These are phyloP conservation scores for Arthrobotrys musiformis DNA, from an alignment of 2,329 filamentous ascomycete species.

Conservation along the genomic window DNA sequence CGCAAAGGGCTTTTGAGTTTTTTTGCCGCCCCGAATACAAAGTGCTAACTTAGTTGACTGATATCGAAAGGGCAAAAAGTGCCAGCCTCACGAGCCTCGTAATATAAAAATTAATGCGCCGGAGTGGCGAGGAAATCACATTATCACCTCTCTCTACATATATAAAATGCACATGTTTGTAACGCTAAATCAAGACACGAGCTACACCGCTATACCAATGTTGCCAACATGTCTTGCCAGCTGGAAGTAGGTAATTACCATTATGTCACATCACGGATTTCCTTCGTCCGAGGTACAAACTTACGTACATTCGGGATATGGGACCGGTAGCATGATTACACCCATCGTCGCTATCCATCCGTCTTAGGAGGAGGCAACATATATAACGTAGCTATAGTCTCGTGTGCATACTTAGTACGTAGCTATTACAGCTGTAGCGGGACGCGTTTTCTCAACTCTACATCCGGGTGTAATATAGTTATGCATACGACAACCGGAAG, in stretches of 20 bases:
- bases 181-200: too few species aligned
- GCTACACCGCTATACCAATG: neutral
- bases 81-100: neutral
- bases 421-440: neutral
- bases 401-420: neutral
- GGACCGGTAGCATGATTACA: neutral
- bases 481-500: neutral
- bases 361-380: neutral
- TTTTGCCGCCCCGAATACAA: too few species aligned
- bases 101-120: conserved; percentile 6
- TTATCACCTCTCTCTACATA: conserved; percentile 11
- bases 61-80: neutral
- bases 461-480: too few species aligned
- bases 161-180: conserved; percentile 13
- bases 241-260: neutral
- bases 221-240: conserved; percentile 14
- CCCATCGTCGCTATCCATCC: neutral
- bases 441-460: conserved; percentile 13
- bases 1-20: too few species aligned
- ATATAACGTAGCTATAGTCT: neutral
- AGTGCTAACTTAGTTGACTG: too few species aligned
- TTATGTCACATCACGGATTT: neutral
- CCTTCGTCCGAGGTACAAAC: conserved; percentile 4
- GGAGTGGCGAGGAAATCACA: conserved; percentile 18
- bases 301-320: neutral